phyloP scores from a whole-genome alignment of 768 basidiomycete genomes.

The Lentinus brumalis region DNA sequence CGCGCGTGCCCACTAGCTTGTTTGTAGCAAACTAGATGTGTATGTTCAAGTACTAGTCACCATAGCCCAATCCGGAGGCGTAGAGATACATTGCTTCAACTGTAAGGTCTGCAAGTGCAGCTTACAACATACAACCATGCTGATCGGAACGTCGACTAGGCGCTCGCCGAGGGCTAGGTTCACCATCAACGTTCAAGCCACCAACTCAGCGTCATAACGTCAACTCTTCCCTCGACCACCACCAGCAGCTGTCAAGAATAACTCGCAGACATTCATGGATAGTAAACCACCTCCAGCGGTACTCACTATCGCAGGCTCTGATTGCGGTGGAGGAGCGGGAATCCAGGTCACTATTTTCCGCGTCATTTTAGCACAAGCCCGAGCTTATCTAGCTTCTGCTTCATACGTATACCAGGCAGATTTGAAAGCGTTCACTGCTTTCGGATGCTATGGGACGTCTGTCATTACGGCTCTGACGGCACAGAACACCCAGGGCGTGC shows the following conservation, averaged over 20 bases:
- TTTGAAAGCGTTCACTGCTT: conserved; percentile 80
- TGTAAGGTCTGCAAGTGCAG: too few species aligned
- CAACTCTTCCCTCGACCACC: background rate
- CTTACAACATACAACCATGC: too few species aligned
- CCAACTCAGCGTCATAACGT: too few species aligned
- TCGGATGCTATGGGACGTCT: conserved; percentile 77
- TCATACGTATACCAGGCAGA: conserved; percentile 59
- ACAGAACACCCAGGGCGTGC: conserved; percentile 87
- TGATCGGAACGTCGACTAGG: too few species aligned
- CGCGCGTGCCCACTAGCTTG: too few species aligned
- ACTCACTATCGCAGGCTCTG: conserved; percentile 79
- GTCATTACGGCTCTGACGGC: conserved; percentile 86
- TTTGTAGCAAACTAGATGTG: too few species aligned
- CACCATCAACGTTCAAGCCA: too few species aligned
- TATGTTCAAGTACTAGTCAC: too few species aligned
- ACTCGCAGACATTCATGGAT: background rate
- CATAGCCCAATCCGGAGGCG: too few species aligned
- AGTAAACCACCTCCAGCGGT: conserved; percentile 36
- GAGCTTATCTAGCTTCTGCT: background rate
- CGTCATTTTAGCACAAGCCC: background rate
- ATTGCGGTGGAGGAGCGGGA: conserved; percentile 85
- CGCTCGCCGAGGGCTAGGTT: too few species aligned
- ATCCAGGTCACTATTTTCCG: conserved; percentile 62
- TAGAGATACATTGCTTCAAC: too few species aligned
- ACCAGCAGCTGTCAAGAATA: background rate